Evolutionary conservation across 139 green algal genomes (phyloP).

Genomic region (Chlorella sp.): DNA sequence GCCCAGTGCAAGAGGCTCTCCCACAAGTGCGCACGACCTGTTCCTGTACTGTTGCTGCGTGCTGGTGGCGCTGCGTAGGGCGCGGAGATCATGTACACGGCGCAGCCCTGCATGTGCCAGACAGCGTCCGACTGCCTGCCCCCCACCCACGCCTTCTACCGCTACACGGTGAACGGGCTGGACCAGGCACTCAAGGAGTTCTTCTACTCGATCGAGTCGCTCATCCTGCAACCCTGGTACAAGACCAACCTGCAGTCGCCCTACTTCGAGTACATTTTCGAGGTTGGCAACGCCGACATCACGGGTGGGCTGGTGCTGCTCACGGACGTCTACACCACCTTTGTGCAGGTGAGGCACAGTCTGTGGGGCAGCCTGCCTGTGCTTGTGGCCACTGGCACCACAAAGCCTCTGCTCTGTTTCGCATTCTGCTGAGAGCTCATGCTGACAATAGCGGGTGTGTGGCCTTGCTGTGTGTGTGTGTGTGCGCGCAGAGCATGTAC

Average conservation of each 20-base stretch:
- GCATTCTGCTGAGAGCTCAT: too few species aligned
- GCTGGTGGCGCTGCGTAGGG: background rate
- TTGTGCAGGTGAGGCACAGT: too few species aligned
- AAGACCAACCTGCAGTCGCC: background rate
- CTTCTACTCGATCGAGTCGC: background rate
- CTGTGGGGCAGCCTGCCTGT: too few species aligned
- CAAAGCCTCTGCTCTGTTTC: too few species aligned
- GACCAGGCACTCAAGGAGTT: background rate
- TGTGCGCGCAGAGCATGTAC: background rate
- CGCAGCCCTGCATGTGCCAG: background rate
- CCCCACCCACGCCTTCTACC: background rate
- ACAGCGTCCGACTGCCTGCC: background rate
- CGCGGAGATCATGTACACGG: background rate
- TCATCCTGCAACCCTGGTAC: background rate
- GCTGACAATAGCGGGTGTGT: too few species aligned
- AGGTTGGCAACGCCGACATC: background rate
- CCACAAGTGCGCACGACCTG: background rate
- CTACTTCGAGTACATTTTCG: background rate
- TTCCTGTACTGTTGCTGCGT: background rate
- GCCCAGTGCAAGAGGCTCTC: background rate
- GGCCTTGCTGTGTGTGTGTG: background rate
- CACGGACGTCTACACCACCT: background rate
- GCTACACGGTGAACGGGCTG: background rate
- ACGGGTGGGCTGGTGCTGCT: background rate
- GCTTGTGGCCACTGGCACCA: too few species aligned